These are phyloP conservation scores for Peterozyma xylosa DNA, from an alignment of 805 yeast species.

Conservation along the genomic window DNA sequence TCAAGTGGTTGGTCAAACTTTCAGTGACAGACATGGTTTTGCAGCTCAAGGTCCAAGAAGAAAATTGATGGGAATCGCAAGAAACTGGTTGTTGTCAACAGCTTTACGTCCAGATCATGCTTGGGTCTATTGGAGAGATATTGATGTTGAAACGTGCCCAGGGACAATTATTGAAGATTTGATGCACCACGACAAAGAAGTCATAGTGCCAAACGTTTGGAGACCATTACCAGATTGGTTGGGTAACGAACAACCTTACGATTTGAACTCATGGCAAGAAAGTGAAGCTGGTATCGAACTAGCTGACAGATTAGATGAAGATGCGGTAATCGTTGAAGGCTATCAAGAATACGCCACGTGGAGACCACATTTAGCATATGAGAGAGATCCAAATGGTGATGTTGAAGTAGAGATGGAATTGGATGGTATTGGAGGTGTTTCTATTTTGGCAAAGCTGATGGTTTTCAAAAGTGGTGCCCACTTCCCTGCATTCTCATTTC, in stretches of 20 bases:
- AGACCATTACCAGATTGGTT: slow-evolving; percentile 78
- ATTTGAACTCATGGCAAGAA: slow-evolving; percentile 77
- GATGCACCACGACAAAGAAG: slow-evolving; percentile 83
- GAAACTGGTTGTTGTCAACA: slow-evolving; percentile 84
- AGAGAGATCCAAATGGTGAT: slow-evolving; percentile 89
- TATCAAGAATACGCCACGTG: slow-evolving; percentile 94
- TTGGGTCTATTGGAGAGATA: slow-evolving; percentile 96
- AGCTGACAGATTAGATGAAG: slow-evolving; percentile 75
- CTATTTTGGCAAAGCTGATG: slow-evolving; percentile 75
- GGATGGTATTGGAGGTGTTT: slow-evolving; percentile 96
- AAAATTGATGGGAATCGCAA: slow-evolving; percentile 87
- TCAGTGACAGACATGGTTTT: slow-evolving; percentile 87
- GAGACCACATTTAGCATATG: slow-evolving; percentile 92
- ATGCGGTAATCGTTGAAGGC: slow-evolving; percentile 94
- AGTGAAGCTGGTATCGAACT: slow-evolving; percentile 67
- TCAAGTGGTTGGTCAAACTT: slow-evolving; percentile 83
- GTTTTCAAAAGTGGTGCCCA: slow-evolving; percentile 85
- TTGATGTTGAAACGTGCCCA: slow-evolving; percentile 84
- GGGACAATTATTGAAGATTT: slow-evolving; percentile 77
- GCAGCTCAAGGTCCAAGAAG: slow-evolving; percentile 92
- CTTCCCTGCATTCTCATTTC: slow-evolving; percentile 91
- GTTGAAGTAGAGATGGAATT: slow-evolving; percentile 87
- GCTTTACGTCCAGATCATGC: slow-evolving; percentile 86
- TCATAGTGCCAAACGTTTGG: slow-evolving; percentile 90
- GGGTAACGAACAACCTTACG: slow-evolving; percentile 76